A percentile compares a stretch with the other conserved stretches of the same genome.
These are phyloP conservation scores for Venturia nashicola DNA, from an alignment of 2,329 filamentous ascomycete species.

Conservation along the genomic window DNA sequence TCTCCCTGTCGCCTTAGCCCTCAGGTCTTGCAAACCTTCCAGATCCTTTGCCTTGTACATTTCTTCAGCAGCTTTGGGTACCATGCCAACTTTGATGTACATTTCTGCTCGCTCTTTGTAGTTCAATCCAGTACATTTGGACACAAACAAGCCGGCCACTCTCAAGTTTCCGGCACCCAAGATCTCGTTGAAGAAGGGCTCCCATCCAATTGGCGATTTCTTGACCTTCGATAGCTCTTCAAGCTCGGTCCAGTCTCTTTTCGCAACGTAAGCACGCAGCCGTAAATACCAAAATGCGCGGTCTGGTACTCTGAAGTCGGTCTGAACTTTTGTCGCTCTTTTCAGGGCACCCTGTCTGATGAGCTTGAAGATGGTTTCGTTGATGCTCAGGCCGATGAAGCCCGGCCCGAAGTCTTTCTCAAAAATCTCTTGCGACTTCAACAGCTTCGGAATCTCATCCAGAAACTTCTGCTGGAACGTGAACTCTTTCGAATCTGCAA, in stretches of 20 bases:
- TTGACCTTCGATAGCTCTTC: conserved; percentile 68
- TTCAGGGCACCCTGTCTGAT: conserved; percentile 71
- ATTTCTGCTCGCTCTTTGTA: conserved; percentile 66
- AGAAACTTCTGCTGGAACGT: conserved; percentile 61
- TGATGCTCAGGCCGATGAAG: conserved; percentile 74
- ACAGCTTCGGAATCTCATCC: conserved; percentile 65
- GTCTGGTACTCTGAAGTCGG: conserved; percentile 86
- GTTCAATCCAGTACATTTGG: conserved; percentile 67
- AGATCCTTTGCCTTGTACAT: conserved; percentile 71
- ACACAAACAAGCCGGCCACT: conserved; percentile 70
- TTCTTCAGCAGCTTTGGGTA: conserved; percentile 82
- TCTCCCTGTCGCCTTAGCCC: conserved; percentile 59
- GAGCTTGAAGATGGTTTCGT: conserved; percentile 85
- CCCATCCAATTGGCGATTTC: conserved; percentile 93
- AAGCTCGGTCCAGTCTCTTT: conserved; percentile 83
- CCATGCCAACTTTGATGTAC: conserved; percentile 93
- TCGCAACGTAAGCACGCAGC: conserved; percentile 76
- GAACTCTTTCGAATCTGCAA: conserved; percentile 73
- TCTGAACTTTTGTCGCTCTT: conserved; percentile 75
- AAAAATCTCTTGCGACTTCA: conserved; percentile 77
- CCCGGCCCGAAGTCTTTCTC: conserved; percentile 60
- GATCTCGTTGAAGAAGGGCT: conserved; percentile 88
- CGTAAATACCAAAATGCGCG: conserved; percentile 82
- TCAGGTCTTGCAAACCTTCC: conserved; percentile 59
- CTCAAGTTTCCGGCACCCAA: conserved; percentile 82